A percentile compares a stretch with the other conserved stretches of the same genome.
Evolutionary conservation across 192 early-diverging fungal genomes (phyloP).

Genomic region (Rhizoclosmatium globosum): DNA sequence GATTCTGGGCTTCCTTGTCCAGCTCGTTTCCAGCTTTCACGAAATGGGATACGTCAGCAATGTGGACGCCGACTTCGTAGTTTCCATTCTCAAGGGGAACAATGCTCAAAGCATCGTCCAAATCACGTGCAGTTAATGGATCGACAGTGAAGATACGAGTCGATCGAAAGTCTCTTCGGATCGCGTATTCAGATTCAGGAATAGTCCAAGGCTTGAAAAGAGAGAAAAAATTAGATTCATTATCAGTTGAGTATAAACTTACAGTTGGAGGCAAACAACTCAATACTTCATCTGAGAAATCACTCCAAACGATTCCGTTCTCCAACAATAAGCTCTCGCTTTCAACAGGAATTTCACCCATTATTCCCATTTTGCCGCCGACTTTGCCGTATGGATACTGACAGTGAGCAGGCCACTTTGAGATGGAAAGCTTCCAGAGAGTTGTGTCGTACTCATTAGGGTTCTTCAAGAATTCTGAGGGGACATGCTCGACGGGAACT

Average conservation of each 20-base stretch:
- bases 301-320: slow-evolving; percentile 77
- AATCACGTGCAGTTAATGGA: slow-evolving; percentile 78
- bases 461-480: slow-evolving; percentile 73
- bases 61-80: slow-evolving; percentile 86
- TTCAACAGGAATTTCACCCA: slow-evolving; percentile 80
- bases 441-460: slow-evolving; percentile 61
- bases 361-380: slow-evolving; percentile 75
- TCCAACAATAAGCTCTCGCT: slow-evolving; percentile 85
- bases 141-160: slow-evolving; percentile 89
- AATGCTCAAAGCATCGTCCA: slow-evolving; percentile 84
- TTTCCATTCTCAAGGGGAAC: slow-evolving; percentile 66
- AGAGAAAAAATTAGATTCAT: neutral
- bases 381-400: slow-evolving; percentile 79
- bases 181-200: slow-evolving; percentile 69
- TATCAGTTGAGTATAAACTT: slow-evolving; percentile 31
- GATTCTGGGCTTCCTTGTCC: slow-evolving; percentile 83
- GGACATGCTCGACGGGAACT: slow-evolving; percentile 77
- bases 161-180: slow-evolving; percentile 78
- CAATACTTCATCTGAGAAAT: slow-evolving; percentile 78
- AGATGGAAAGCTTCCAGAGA: slow-evolving; percentile 68
- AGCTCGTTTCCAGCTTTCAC: slow-evolving; percentile 80
- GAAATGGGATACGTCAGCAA: slow-evolving; percentile 98
- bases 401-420: slow-evolving; percentile 74
- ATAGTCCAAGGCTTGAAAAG: slow-evolving; percentile 74
- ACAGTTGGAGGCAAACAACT: slow-evolving; percentile 73